These are phyloP conservation scores for Globisporangium perplexum DNA, from an alignment of 352 stramenopile species.

Conservation along the genomic window DNA sequence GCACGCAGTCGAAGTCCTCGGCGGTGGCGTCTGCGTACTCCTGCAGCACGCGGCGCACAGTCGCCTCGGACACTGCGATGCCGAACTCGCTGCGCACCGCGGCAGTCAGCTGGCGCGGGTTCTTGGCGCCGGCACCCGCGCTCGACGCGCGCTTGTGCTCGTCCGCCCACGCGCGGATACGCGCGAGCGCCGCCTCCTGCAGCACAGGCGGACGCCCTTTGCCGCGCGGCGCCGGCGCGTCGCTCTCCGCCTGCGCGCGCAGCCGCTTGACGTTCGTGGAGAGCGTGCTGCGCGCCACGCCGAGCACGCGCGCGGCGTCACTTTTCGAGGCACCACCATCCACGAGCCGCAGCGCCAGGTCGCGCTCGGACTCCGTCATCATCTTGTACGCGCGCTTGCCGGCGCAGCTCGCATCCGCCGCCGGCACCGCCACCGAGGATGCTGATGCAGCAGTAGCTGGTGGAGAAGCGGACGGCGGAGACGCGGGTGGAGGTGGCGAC, in stretches of 20 bases:
- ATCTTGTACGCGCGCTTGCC: slow-evolving; percentile 2
- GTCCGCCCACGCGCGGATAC: slow-evolving; percentile 2
- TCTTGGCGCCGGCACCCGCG: background rate
- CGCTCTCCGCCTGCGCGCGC: background rate
- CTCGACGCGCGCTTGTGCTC: background rate
- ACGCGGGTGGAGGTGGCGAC: background rate
- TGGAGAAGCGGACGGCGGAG: background rate
- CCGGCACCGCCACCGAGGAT: background rate
- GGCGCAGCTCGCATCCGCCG: background rate
- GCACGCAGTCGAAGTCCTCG: background rate
- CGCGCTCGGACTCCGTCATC: slow-evolving; percentile 3
- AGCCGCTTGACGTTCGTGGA: slow-evolving; percentile 6
- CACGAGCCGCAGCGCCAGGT: slow-evolving; percentile 4
- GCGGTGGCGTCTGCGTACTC: background rate
- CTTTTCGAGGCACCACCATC: background rate
- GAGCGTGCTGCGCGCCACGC: slow-evolving; percentile 3
- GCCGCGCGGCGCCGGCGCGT: background rate
- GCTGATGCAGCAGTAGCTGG: background rate
- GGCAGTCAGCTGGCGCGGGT: background rate
- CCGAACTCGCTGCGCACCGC: background rate
- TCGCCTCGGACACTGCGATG: slow-evolving; percentile 1
- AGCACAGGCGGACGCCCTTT: slow-evolving; percentile 2
- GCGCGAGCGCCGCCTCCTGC: background rate
- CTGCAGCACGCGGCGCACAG: slow-evolving; percentile 5
- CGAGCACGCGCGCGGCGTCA: slow-evolving; percentile 1